phyloP scores from a whole-genome alignment of 352 stramenopile genomes.

The Phytophthora nicotianae region DNA sequence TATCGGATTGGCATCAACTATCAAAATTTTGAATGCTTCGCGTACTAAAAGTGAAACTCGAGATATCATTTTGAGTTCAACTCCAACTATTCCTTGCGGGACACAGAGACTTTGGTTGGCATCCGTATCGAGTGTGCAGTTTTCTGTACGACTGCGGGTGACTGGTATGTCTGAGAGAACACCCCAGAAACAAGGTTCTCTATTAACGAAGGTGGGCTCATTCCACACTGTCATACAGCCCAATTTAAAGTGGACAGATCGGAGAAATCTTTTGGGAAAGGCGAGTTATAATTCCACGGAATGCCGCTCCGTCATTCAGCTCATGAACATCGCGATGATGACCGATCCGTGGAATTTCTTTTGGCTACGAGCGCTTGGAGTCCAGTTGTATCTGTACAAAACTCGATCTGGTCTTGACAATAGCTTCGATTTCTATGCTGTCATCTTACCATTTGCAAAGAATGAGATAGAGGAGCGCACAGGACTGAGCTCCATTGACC shows the following conservation, averaged over 20 bases:
- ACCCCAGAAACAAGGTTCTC: no score
- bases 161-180: no score
- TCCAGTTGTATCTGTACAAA: conserved; percentile 42
- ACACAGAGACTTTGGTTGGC: conserved; percentile 14
- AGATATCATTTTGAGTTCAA: conserved; percentile 20
- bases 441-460: conserved; percentile 36
- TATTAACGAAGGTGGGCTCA: neutral
- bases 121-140: conserved; percentile 22
- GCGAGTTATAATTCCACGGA: conserved; percentile 14
- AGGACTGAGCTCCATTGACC: conserved; percentile 14
- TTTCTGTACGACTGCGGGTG: conserved; percentile 1
- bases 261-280: neutral
- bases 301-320: conserved; percentile 32
- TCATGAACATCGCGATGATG: conserved; percentile 59
- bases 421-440: conserved; percentile 10
- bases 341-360: conserved; percentile 47
- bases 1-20: neutral
- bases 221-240: neutral
- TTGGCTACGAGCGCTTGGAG: conserved; percentile 31
- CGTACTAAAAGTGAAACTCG: neutral
- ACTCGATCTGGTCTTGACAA: conserved; percentile 6
- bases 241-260: neutral
- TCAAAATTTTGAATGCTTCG: neutral
- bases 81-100: conserved; percentile 20
- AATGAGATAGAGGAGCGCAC: conserved; percentile 33